These are phyloP conservation scores for Aspergillus funiculosus DNA, from an alignment of 495 filamentous ascomycete species.

Conservation along the genomic window DNA sequence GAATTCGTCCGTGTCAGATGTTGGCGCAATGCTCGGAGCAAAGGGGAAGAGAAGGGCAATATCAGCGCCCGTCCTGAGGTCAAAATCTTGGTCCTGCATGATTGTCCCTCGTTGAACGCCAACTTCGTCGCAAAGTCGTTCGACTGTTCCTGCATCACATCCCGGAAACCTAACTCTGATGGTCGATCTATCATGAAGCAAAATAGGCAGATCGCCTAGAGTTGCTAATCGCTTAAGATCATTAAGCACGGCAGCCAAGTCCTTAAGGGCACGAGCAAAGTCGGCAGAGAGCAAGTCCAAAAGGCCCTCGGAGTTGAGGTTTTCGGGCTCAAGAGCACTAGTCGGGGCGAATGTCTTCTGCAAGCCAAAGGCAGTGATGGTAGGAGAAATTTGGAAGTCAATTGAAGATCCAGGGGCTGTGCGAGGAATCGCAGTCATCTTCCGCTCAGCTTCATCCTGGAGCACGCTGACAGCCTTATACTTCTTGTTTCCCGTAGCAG, in stretches of 20 bases:
- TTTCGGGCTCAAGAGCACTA: conserved; percentile 32
- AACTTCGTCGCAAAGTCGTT: conserved; percentile 79
- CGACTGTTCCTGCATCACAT: conserved; percentile 78
- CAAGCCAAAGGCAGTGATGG: conserved; percentile 68
- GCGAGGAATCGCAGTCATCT: conserved; percentile 49
- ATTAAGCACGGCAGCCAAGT: conserved; percentile 69
- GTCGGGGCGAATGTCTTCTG: conserved; percentile 28
- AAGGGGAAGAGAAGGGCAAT: conserved; percentile 83
- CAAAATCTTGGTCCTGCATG: conserved; percentile 70
- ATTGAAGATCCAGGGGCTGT: conserved; percentile 68
- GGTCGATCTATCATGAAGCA: conserved; percentile 54
- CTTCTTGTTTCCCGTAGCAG: conserved; percentile 64
- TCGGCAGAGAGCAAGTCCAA: conserved; percentile 79
- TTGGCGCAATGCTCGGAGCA: conserved; percentile 54
- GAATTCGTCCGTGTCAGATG: conserved; percentile 29
- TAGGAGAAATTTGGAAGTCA: conserved; percentile 82
- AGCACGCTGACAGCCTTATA: conserved; percentile 64
- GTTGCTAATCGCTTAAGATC: conserved; percentile 71
- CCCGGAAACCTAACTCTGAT: conserved; percentile 85
- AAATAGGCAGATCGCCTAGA: conserved; percentile 78
- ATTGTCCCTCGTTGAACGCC: conserved; percentile 72
- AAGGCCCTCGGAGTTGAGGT: conserved; percentile 72
- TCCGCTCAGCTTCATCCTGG: conserved; percentile 61
- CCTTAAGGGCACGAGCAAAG: conserved; percentile 81
- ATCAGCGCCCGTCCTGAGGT: conserved; percentile 51